Percentiles rank a stretch among this genome's conserved stretches.
phyloP scores from a whole-genome alignment of 306 rosid genomes.

The barrel medic (Medicago truncatula) region DNA sequence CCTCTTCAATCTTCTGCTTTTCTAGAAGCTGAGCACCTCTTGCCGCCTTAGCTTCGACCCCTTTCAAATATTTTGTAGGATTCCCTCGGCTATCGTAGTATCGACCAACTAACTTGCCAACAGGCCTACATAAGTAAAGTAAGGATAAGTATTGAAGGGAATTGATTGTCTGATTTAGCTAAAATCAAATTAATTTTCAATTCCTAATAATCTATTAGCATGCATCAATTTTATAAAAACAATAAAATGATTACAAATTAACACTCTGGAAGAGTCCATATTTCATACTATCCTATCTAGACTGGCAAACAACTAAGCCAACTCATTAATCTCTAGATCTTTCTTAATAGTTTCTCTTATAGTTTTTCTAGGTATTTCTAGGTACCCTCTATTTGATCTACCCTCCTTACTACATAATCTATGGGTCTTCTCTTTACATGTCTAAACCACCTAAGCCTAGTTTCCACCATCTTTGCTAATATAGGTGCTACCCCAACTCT shows the following conservation, averaged over 20 bases:
- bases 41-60: constrained; percentile 92
- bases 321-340: too few relatives aligned
- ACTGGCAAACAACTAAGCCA: not conserved
- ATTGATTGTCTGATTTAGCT: not conserved
- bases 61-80: constrained; percentile 87
- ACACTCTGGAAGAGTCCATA: not conserved
- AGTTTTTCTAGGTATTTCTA: too few relatives aligned
- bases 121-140: constrained; percentile 57
- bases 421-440: too few relatives aligned
- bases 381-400: too few relatives aligned
- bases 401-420: too few relatives aligned
- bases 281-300: not conserved
- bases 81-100: constrained; percentile 78
- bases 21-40: constrained; percentile 93
- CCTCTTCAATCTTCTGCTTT: constrained; percentile 90
- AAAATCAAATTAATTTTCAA: not conserved
- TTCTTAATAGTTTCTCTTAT: too few relatives aligned
- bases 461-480: too few relatives aligned
- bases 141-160: not conserved
- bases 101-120: constrained; percentile 85
- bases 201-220: not conserved
- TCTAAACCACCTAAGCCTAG: too few relatives aligned
- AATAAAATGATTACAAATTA: not conserved
- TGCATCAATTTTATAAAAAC: not conserved
- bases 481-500: too few relatives aligned